phyloP scores from a whole-genome alignment of 2,329 filamentous ascomycete species.

The Tolypocladium ovalisporum region DNA sequence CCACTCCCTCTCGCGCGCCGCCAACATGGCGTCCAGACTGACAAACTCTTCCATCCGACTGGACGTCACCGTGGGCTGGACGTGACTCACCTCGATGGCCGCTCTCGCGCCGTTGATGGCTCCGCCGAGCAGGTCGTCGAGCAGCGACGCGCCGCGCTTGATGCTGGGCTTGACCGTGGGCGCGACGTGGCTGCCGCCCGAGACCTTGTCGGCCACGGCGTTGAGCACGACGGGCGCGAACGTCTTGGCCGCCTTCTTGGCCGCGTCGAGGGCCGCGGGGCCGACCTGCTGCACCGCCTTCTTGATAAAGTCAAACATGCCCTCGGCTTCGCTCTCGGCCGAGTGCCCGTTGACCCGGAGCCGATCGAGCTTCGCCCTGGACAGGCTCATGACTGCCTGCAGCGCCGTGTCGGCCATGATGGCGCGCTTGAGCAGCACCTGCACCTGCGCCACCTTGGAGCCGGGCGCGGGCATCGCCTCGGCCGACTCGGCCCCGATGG shows the following conservation, averaged over 20 bases:
- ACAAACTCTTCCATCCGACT: background rate
- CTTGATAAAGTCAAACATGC: background rate
- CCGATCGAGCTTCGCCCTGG: background rate
- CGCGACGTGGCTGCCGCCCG: background rate
- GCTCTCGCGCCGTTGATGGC: background rate
- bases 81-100: background rate
- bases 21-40: background rate
- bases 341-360: background rate
- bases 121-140: background rate
- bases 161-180: background rate
- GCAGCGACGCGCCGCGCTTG: background rate
- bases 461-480: background rate
- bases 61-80: background rate
- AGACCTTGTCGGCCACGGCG: background rate
- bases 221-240: background rate
- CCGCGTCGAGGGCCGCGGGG: background rate
- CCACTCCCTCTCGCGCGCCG: background rate
- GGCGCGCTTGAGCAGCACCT: constrained; percentile 7
- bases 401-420: constrained; percentile 7
- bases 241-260: background rate
- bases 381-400: constrained; percentile 2
- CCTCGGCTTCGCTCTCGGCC: background rate
- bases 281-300: background rate
- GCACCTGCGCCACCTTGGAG: background rate
- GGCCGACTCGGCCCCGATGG: background rate